Conservation (phyloP, 768 basidiomycete species). For the Phylloporus sp. region DNA sequence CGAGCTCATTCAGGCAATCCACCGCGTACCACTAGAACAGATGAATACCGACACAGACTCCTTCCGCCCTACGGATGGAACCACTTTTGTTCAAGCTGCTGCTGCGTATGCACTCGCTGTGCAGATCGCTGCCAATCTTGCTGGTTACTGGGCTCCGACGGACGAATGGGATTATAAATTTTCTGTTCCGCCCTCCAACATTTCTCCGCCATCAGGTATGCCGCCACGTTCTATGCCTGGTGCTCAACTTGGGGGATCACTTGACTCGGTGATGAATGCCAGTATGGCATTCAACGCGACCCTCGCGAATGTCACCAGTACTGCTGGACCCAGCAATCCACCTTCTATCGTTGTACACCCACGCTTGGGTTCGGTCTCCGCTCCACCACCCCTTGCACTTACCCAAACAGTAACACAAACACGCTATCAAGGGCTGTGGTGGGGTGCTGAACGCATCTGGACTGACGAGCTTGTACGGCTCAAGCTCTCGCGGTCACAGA, state of each 20-base stretch:
- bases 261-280: constrained; percentile 43
- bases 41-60: constrained; percentile 41
- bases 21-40: constrained; percentile 38
- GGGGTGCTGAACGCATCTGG: constrained; percentile 89
- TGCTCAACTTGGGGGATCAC: constrained; percentile 21
- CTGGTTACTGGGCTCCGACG: constrained; percentile 64
- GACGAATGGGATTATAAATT: constrained; percentile 68
- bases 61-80: constrained; percentile 45
- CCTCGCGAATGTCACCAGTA: constrained; percentile 12
- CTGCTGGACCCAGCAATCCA: constrained; percentile 7
- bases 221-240: constrained; percentile 1
- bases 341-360: neutral
- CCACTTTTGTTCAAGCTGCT: constrained; percentile 46
- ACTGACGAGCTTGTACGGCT: constrained; percentile 77
- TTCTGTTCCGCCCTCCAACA: constrained; percentile 31
- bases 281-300: constrained; percentile 41
- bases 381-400: constrained; percentile 16
- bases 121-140: constrained; percentile 61
- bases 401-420: constrained; percentile 42
- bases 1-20: constrained; percentile 48
- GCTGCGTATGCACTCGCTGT: constrained; percentile 66
- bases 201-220: constrained; percentile 8
- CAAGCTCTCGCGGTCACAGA: constrained; percentile 58
- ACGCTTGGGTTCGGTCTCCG: constrained; percentile 8
- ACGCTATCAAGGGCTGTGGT: constrained; percentile 80